A percentile compares a stretch with the other conserved stretches of the same genome.
phyloP scores from a whole-genome alignment of 495 filamentous ascomycete genomes.

The Aeminium ludgeri region DNA sequence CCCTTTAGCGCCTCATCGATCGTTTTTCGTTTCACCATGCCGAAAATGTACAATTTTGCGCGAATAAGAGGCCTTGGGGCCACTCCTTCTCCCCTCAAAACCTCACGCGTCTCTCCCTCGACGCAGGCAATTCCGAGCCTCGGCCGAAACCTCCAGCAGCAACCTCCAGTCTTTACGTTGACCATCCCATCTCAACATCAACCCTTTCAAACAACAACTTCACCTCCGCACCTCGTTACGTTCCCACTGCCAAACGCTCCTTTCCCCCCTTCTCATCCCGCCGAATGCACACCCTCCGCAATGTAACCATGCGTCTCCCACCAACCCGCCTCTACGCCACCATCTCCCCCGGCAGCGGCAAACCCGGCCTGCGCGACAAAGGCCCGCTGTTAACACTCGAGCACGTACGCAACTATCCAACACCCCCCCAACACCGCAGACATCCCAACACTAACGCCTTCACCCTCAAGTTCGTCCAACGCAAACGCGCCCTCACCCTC shows the following conservation, averaged over 20 bases:
- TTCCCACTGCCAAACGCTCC: neutral
- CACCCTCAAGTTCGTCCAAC: slow-evolving; percentile 40
- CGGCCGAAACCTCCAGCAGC: too few species aligned
- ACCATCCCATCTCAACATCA: too few species aligned
- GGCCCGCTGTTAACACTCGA: slow-evolving; percentile 21
- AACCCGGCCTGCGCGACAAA: slow-evolving; percentile 15
- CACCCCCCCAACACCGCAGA: too few species aligned
- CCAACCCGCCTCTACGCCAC: slow-evolving; percentile 5
- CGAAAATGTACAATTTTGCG: neutral
- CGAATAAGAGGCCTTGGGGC: neutral
- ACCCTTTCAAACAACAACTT: neutral
- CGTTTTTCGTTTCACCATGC: neutral
- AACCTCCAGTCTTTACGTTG: too few species aligned
- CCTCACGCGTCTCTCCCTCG: too few species aligned
- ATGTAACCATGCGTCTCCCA: neutral
- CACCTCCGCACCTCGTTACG: neutral
- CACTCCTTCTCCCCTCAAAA: neutral
- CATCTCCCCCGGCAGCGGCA: slow-evolving; percentile 6
- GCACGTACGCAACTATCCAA: slow-evolving; percentile 22
- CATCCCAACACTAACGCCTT: neutral
- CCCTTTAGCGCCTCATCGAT: too few species aligned
- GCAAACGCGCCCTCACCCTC: slow-evolving; percentile 35
- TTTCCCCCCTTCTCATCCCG: neutral
- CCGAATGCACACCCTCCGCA: neutral
- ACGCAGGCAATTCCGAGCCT: too few species aligned